Evolutionary conservation across 2,329 filamentous ascomycete species (phyloP), one percentile per base, ranked within the genome.

Genomic region (Taxawa tesnikishii): DNA sequence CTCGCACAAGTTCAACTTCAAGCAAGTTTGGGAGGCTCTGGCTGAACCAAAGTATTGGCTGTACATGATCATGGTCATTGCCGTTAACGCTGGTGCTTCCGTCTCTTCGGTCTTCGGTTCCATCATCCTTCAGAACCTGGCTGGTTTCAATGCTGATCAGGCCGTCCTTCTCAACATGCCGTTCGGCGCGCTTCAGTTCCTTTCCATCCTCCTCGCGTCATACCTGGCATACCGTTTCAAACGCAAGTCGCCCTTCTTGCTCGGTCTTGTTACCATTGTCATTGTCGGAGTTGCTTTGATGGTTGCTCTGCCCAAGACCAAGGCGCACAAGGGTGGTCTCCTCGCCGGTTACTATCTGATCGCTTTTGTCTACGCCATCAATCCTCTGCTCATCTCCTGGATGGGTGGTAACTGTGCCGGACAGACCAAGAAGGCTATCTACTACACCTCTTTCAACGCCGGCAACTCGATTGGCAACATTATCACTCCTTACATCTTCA

Each of bases 11-110:
- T 66, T 65, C 52, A 66, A 63, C 38, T 49, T 55, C 44, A 39
- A 45, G 4, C 63, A 67, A 21, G 50, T 67, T 4, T 16, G 46
- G 8, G 63, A 67, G 44, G 49, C 55, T 2, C 43, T 47, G 1
- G 36, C 61, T 2, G 63, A 67, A 26, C 56, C 55, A 7, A 67
- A 67, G 41, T 63, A 61, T 11, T 68, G 71, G 45, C 60, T 80
- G 5, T 34, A 27, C 28, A 34, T 38, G 24, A 19, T 37, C 4
- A 33, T 33, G 30, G 34, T 37, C 6, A 27, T 37, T 4, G 11
- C 21, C 2, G 34, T 37, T 3, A 38, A 33, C 4, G 35, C 35
- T 6, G 31, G 35, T 5, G 32, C 31, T 12, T 34, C 35, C 3
- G 32, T 34, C 4, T 38, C 35, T 3, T 38, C 31, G 2, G 35